These are phyloP conservation scores for Eucalyptus regnans DNA, from an alignment of 345 rosid species.

Conservation along the genomic window DNA sequence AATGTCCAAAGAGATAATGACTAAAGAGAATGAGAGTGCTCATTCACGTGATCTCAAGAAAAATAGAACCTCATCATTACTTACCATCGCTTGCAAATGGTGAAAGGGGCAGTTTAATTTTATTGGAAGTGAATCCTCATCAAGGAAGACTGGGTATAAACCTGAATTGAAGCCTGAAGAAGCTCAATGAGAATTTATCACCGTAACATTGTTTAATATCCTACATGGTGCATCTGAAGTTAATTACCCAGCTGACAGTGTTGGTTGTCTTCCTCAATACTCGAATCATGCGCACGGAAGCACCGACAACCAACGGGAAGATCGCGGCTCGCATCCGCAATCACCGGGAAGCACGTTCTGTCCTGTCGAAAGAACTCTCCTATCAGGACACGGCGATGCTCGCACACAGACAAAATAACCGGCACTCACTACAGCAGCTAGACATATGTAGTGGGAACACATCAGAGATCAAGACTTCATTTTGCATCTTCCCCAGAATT, in stretches of 20 bases:
- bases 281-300: background rate
- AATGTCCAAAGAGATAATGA: background rate
- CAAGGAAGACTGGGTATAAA: slow-evolving; percentile 41
- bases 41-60: slow-evolving; percentile 1
- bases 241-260: slow-evolving; percentile 28
- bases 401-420: background rate
- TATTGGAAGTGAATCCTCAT: slow-evolving; percentile 32
- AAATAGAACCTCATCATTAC: background rate
- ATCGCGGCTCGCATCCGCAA: background rate
- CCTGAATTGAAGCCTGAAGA: slow-evolving; percentile 18
- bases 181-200: background rate
- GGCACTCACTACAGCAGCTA: background rate
- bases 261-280: slow-evolving; percentile 7
- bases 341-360: background rate
- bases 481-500: background rate
- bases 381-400: background rate
- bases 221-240: background rate
- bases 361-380: background rate
- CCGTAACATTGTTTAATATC: background rate
- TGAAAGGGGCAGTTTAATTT: slow-evolving; percentile 27
- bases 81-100: slow-evolving; percentile 16
- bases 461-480: background rate
- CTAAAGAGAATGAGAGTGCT: background rate
- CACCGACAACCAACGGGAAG: background rate
- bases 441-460: background rate